A percentile compares a stretch with the other conserved stretches of the same genome.
Conservation (phyloP, 2,329 filamentous ascomycete species). For the Escovopsis weberi region DNA sequence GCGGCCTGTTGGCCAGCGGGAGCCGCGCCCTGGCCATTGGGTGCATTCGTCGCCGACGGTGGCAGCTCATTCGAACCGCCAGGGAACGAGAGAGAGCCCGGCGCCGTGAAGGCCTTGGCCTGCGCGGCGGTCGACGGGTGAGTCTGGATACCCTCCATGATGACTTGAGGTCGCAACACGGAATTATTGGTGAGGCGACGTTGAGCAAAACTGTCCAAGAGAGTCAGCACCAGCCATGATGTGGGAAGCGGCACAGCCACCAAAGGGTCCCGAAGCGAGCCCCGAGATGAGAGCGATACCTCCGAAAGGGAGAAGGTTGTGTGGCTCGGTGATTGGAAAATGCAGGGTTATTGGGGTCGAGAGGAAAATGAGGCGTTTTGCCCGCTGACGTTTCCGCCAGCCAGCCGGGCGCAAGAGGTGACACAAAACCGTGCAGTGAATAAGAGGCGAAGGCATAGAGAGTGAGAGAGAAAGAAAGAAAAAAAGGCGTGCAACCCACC, state of each 20-base stretch:
- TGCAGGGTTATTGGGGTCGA: slow-evolving; percentile 9
- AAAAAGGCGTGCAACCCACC: slow-evolving; percentile 31
- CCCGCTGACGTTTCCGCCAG: slow-evolving; percentile 2
- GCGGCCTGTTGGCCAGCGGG: slow-evolving; percentile 40
- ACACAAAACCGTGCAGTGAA: slow-evolving; percentile 4
- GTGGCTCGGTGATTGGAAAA: slow-evolving; percentile 4
- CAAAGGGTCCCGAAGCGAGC: background rate
- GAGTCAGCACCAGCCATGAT: slow-evolving; percentile 14
- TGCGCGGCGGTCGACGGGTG: slow-evolving; percentile 84
- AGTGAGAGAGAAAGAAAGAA: background rate
- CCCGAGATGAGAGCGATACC: background rate
- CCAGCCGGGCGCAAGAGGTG: background rate
- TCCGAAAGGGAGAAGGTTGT: background rate
- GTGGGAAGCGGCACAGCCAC: background rate
- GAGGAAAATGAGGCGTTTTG: slow-evolving; percentile 10
- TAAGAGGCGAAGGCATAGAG: slow-evolving; percentile 22
- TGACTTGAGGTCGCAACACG: slow-evolving; percentile 17
- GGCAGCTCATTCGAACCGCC: slow-evolving; percentile 72
- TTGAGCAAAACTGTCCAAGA: slow-evolving; percentile 20
- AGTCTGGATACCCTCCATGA: slow-evolving; percentile 81
- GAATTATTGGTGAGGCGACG: slow-evolving; percentile 6
- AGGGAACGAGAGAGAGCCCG: slow-evolving; percentile 84
- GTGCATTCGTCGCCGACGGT: slow-evolving; percentile 60
- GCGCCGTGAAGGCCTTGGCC: slow-evolving; percentile 90
- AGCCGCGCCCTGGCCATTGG: slow-evolving; percentile 22